Base-by-base conservation (phyloP, 192 early-diverging fungal genomes). In the Neocallimastix lanati region DNA sequence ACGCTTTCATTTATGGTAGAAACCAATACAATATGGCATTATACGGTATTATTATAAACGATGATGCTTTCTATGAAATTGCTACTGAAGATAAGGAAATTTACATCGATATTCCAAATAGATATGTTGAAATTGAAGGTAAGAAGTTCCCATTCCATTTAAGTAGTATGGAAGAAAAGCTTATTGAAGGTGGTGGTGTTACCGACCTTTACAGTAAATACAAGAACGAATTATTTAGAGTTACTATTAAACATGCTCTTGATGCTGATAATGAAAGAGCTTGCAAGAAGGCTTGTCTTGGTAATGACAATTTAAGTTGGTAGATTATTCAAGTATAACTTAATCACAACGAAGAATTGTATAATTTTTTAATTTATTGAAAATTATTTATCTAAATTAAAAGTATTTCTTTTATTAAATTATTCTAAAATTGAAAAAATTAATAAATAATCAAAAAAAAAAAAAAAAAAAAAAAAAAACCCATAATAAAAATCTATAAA, bases 11-110 rank as follows among this genome's bases (percentile, higher is more conserved):
- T 83, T 94, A 94, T 83, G 87, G 88, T 78, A 90, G 93, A 83
- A 94, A 94, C 88, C 93, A 94, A 87, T 88, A 90, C 82, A 94
- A 94, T 84, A 91, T 92, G 89, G 90, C 91, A 25, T 87, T 94
- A 16, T 86, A 93, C 77, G 93, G 93, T 80, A 90, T 94, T 76
- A 88, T 89, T 29, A 84, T 94, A 77, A 88, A 85, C 50, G 91
- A 94, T 82, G 92, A 93, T 21, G 84, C 88, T 37, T 94, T 94
- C 86, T 94, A 94, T 82, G 85, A 88, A 77, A 84, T 91, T 29
- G 92, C 91, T 16, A 86, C 92, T 82, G 93, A 94, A 82, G 93
- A 88, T 13, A 88, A 86, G 30, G 91, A 92, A 84, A 84, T 94
- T 6, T 85, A 85, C 67, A 91, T 94, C 37, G 88, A 91, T 81